Evolutionary conservation across 371 early-diverging fungal species (phyloP).

Genomic region (Lichtheimia corymbifera): DNA sequence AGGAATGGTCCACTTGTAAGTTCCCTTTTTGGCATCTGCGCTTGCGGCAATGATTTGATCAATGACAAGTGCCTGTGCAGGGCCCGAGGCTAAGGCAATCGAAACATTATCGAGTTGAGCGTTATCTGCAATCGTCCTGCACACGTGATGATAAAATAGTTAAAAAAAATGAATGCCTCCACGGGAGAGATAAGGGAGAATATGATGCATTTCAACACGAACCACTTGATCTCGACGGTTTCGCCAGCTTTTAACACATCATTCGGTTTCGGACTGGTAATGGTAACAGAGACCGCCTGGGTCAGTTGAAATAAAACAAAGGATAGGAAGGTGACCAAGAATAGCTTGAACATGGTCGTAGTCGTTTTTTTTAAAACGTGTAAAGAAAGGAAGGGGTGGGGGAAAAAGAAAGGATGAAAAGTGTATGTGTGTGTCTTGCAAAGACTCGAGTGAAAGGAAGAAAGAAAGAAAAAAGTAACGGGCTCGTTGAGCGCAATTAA

Average conservation of each 20-base stretch:
- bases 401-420: neutral
- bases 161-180: no score
- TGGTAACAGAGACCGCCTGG: conserved; percentile 20
- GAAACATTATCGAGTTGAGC: conserved; percentile 17
- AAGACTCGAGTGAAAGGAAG: conserved; percentile 2
- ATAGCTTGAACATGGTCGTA: conserved; percentile 12
- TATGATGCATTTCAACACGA: conserved; percentile 2
- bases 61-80: conserved; percentile 34
- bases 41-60: conserved; percentile 40
- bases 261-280: conserved; percentile 29
- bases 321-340: conserved; percentile 14
- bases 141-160: no score
- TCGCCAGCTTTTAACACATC: conserved; percentile 33
- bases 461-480: conserved; percentile 7
- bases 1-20: conserved; percentile 44
- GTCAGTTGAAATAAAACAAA: conserved; percentile 20
- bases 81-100: conserved; percentile 45
- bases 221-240: conserved; percentile 45
- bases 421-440: neutral
- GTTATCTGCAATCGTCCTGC: conserved; percentile 11
- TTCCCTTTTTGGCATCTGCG: conserved; percentile 28
- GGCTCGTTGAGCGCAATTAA: conserved; percentile 3
- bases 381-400: conserved; percentile 21
- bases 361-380: no score
- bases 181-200: no score